Evolutionary conservation across 2,329 filamentous ascomycete genomes (phyloP), one percentile per base, ranked within the genome.

Genomic region (Microsporum canis): DNA sequence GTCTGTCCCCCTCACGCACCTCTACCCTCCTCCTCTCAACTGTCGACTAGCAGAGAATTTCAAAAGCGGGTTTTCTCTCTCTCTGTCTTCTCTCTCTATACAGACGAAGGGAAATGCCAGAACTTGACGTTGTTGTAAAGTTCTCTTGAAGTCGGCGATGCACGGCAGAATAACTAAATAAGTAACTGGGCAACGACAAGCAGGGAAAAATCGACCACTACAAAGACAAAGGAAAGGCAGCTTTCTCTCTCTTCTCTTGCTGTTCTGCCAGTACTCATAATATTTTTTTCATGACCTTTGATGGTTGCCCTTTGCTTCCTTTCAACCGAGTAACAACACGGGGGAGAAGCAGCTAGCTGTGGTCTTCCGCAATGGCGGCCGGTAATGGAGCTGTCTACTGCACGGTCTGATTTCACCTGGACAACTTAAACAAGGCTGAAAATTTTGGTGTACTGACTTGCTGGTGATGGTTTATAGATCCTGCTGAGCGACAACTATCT

Each of bases 401-500:
- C 76, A 87, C 84, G 69, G 84, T 85, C 72, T 67, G 79, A 72
- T 29, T 8, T 27, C 43, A 8, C 43, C 23, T n/a, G 10, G 10
- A 43, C 23, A 23, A 47, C 23, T 7, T 8, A 29, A 17, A 47
- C 23, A 8, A 23, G 17, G 14, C 14, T 43, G 5, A 5, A 3
- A 23, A 2, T 6, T 51, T 29, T 17, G 39, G 17, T 27, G 31
- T 39, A 7, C 41, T 58, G 8, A 34, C 62, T 60, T 43, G 55
- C 61, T 62, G 39, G 39, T 34, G 31, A 36, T 33, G 57, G 27
- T 56, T n/a, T 57, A 63, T 65, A 96, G 92, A 88, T 99, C 74
- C 84, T 97, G 61, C 80, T 95, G 78, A 96, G 84, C 78, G 91
- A 99, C 77, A 83, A 83, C 65, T 99, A 99, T 75, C 84, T 99